phyloP scores from a whole-genome alignment of 345 rosid genomes.

The Salix udensis region DNA sequence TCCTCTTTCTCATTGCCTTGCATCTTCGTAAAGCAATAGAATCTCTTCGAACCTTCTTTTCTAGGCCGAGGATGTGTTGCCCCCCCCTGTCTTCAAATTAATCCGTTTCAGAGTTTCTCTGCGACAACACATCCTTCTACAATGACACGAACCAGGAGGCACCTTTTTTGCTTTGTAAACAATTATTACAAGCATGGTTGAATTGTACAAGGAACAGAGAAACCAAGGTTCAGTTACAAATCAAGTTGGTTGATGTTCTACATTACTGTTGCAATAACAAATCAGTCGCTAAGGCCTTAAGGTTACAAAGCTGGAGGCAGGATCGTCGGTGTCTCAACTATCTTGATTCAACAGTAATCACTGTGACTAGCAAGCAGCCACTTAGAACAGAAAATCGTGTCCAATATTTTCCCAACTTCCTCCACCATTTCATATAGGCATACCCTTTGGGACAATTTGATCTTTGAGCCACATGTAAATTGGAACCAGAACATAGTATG shows the following conservation, averaged over 20 bases:
- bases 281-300: no score
- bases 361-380: no score
- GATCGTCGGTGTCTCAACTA: no score
- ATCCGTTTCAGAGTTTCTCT: background rate
- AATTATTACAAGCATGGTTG: background rate
- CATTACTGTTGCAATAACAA: background rate
- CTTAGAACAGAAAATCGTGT: no score
- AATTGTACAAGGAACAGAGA: background rate
- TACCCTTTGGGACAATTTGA: slow-evolving; percentile 35
- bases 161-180: no score
- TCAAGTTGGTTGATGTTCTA: background rate
- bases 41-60: no score
- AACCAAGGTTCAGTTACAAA: background rate
- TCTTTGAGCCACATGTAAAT: slow-evolving; percentile 43
- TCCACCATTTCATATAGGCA: slow-evolving; percentile 21
- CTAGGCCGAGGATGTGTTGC: no score
- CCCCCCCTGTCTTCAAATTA: no score
- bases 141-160: no score
- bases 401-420: background rate
- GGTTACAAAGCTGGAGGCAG: no score
- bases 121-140: background rate
- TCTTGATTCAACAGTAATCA: background rate
- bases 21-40: no score
- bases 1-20: no score
- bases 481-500: slow-evolving; percentile 34